Base-by-base conservation (phyloP, 2,329 filamentous ascomycete species). In the Xylaria sp. region DNA sequence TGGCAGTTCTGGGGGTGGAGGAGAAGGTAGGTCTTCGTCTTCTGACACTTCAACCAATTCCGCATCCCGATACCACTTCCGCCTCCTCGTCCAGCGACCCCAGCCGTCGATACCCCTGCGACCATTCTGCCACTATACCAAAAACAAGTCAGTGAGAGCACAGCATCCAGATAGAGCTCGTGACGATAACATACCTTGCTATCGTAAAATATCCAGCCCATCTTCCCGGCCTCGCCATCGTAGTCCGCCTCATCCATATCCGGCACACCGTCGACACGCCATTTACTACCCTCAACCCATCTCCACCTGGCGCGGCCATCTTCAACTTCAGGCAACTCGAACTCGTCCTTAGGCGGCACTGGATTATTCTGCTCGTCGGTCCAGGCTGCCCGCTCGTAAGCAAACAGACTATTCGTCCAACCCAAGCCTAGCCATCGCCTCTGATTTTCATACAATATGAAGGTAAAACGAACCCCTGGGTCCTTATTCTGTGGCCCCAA, bases 131-230 rank as follows among this genome's bases (percentile, higher is more conserved):
- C 96, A 99, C 91, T 97, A 58, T 64, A 23, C 13, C 1, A 25
- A 2, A 25, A 3, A 7, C 37, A 9, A 37, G 1, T 51, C 44
- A 60, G 66, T 70, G 60, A 73, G 72, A 41, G 39, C 9, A 20
- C 0, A n/a, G 25, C 10, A 44, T 46, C n/a, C 3, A n/a, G 3
- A 3, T 34, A 12, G 28, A 37, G 10, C 12, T 59, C 8, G 39
- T 18, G 13, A n/a, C 10, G 58, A 74, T 83, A 69, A 69, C 57
- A 9, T 82, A 94, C 93, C 90, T 97, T 98, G 79, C 95, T 98
- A 77, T 99, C 96, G 78, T 98, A 99, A 80, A 96, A 99, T 46
- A 97, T 93, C 96, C 96, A 99, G 1, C 94, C 96, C 74, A 91
- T 88, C 76, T 82, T 90, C 3, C 88, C 91, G 28, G 90, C 86